These are phyloP conservation scores for Pseudopyricularia javanii DNA, from an alignment of 2,329 filamentous ascomycete genomes.

Conservation along the genomic window DNA sequence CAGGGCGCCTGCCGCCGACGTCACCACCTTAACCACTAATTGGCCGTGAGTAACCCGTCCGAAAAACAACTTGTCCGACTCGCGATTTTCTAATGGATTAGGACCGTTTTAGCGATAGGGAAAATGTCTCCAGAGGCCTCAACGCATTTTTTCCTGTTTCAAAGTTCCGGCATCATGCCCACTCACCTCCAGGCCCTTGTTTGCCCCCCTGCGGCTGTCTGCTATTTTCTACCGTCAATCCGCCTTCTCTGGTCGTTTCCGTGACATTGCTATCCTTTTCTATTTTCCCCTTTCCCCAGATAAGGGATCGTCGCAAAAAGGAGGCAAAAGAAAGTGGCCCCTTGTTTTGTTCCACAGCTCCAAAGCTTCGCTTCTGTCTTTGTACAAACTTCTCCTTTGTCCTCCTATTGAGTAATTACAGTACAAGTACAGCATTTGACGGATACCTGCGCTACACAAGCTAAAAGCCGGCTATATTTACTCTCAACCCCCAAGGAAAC, in stretches of 20 bases:
- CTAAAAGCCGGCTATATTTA: not conserved
- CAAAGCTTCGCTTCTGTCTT: no score
- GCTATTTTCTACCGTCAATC: no score
- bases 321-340: not conserved
- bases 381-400: no score
- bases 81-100: not conserved
- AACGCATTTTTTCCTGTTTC: not conserved
- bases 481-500: not conserved
- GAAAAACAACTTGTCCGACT: no score
- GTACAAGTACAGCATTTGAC: no score
- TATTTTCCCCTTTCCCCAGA: not conserved
- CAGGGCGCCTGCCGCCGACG: slow-evolving; percentile 12
- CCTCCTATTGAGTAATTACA: no score
- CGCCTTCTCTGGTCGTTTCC: no score
- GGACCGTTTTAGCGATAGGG: no score
- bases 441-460: no score
- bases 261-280: not conserved
- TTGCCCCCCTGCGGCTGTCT: not conserved
- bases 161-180: not conserved
- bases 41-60: not conserved
- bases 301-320: not conserved
- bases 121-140: not conserved
- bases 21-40: slow-evolving; percentile 9
- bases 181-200: not conserved
- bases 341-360: no score